phyloP scores from a whole-genome alignment of 2,329 filamentous ascomycete species.

The Colletotrichum caudatum region DNA sequence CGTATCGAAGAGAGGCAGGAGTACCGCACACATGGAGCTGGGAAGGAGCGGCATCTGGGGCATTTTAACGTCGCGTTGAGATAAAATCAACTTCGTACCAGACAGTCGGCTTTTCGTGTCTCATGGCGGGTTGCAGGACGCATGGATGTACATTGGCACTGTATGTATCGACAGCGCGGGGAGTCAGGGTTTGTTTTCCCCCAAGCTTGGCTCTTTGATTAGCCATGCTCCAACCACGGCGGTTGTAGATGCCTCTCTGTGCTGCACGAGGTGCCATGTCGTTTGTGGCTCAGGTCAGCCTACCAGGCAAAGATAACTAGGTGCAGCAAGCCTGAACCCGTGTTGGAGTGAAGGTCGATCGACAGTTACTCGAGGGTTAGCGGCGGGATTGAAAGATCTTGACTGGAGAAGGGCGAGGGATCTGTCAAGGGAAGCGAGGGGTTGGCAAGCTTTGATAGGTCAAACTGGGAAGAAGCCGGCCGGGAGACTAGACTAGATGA shows the following conservation, averaged over 20 bases:
- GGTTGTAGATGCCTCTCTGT: conserved; percentile 14
- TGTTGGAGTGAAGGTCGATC: conserved; percentile 30
- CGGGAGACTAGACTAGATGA: background rate
- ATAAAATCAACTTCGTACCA: conserved; percentile 27
- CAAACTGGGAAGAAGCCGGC: background rate
- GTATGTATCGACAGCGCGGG: background rate
- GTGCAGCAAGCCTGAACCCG: conserved; percentile 25
- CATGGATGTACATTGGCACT: conserved; percentile 8
- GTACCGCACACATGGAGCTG: background rate
- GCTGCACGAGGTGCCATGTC: conserved; percentile 7
- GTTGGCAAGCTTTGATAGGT: conserved; percentile 29
- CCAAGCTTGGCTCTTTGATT: conserved; percentile 23
- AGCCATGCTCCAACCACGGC: conserved; percentile 30
- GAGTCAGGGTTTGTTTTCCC: conserved; percentile 24
- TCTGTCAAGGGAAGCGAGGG: conserved; percentile 27
- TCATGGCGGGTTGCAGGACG: conserved; percentile 27
- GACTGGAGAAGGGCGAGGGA: conserved; percentile 21
- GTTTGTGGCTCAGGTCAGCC: conserved; percentile 10
- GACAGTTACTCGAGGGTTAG: conserved; percentile 12
- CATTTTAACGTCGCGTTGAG: conserved; percentile 33
- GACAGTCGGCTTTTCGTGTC: conserved; percentile 22
- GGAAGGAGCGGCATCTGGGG: conserved; percentile 17
- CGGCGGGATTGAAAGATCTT: conserved; percentile 39
- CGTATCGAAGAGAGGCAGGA: conserved; percentile 20
- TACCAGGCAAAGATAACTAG: conserved; percentile 1